Evolutionary conservation across 1,284 basidiomycete species (phyloP).

Genomic region (Macrocystidia cucumis): DNA sequence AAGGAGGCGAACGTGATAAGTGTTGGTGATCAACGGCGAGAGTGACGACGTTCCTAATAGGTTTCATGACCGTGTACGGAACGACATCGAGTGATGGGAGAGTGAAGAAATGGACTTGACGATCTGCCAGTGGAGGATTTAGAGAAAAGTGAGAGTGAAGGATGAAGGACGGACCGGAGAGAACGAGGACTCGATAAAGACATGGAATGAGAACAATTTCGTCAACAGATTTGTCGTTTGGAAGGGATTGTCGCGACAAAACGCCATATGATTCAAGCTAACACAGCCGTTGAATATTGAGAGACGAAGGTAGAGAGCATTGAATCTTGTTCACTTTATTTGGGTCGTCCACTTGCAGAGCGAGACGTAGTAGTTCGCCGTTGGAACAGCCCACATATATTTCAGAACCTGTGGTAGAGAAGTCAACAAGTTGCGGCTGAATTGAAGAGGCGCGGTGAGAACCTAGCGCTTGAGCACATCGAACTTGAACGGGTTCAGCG

Average conservation of each 20-base stretch:
- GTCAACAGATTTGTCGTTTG: slow-evolving; percentile 59
- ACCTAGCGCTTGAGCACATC: slow-evolving; percentile 44
- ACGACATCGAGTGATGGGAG: slow-evolving; percentile 75
- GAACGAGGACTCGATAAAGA: slow-evolving; percentile 61
- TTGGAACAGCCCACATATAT: slow-evolving; percentile 71
- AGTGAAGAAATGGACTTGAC: slow-evolving; percentile 72
- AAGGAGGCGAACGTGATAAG: slow-evolving; percentile 43
- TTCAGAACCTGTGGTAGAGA: slow-evolving; percentile 43
- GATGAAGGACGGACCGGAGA: slow-evolving; percentile 48
- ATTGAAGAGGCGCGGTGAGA: slow-evolving; percentile 8
- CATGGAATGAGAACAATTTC: slow-evolving; percentile 74
- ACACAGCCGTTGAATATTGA: slow-evolving; percentile 3
- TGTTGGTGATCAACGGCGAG: slow-evolving; percentile 80
- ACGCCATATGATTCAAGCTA: slow-evolving; percentile 61
- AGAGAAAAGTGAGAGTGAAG: slow-evolving; percentile 12
- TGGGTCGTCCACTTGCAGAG: slow-evolving; percentile 48
- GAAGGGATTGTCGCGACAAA: slow-evolving; percentile 58
- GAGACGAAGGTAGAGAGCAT: slow-evolving; percentile 2
- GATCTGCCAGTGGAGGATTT: slow-evolving; percentile 40
- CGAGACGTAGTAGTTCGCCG: slow-evolving; percentile 62
- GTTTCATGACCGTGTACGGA: slow-evolving; percentile 57
- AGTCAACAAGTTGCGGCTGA: background rate
- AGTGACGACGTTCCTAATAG: slow-evolving; percentile 71
- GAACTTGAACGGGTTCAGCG: too few relatives aligned
- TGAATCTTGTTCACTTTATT: slow-evolving; percentile 39